These are phyloP conservation scores for Dactylellina drechsleri DNA, from an alignment of 2,329 filamentous ascomycete genomes.

Conservation along the genomic window DNA sequence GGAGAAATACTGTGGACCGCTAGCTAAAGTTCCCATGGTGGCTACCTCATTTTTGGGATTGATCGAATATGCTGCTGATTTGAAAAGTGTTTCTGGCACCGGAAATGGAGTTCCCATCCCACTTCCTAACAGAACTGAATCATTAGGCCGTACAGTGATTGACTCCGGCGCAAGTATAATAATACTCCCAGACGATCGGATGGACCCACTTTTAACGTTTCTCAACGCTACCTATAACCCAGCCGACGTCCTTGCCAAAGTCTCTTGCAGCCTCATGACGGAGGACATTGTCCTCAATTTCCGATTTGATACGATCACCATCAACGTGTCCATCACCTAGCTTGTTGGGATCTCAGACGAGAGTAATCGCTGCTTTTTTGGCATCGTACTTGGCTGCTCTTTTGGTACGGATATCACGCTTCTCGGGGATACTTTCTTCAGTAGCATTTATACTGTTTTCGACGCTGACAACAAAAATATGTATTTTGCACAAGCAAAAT, in stretches of 20 bases:
- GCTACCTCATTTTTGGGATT: slow-evolving; percentile 19
- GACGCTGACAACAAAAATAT: slow-evolving; percentile 67
- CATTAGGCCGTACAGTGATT: slow-evolving; percentile 14
- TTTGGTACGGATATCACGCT: slow-evolving; percentile 61
- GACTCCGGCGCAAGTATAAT: slow-evolving; percentile 24
- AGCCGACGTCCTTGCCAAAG: slow-evolving; percentile 15
- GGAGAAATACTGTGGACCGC: slow-evolving; percentile 31
- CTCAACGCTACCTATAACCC: slow-evolving; percentile 1
- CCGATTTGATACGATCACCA: slow-evolving; percentile 25
- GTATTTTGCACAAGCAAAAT: slow-evolving; percentile 67
- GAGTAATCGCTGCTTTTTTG: slow-evolving; percentile 66
- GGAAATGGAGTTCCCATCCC: slow-evolving; percentile 16
- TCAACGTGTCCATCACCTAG: slow-evolving; percentile 19
- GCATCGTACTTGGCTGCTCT: slow-evolving; percentile 64
- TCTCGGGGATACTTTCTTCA: slow-evolving; percentile 70
- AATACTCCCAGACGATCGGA: slow-evolving; percentile 20
- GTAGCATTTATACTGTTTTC: slow-evolving; percentile 71
- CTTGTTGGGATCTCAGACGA: slow-evolving; percentile 56
- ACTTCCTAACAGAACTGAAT: slow-evolving; percentile 19
- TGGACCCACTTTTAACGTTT: slow-evolving; percentile 16
- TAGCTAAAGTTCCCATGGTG: slow-evolving; percentile 21
- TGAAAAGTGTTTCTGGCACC: slow-evolving; percentile 16
- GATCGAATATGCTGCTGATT: slow-evolving; percentile 12
- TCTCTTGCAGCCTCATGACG: slow-evolving; percentile 21
- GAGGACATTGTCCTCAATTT: slow-evolving; percentile 30